Evolutionary conservation across 2,329 filamentous ascomycete species (phyloP), one percentile per base, ranked within the genome.

Genomic region (Apiospora pterosperma): DNA sequence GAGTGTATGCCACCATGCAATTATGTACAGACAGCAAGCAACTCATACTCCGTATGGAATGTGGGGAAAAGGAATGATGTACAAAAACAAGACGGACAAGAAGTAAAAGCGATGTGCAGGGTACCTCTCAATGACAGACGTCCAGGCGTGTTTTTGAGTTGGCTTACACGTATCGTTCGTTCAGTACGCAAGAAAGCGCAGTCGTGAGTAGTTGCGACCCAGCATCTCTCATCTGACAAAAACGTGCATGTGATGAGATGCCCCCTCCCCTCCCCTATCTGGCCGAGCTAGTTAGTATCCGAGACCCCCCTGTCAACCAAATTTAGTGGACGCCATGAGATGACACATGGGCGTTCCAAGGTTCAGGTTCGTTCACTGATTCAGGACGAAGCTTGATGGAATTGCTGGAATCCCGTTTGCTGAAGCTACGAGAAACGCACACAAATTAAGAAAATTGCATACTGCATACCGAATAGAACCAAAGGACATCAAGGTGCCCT

Each of bases 191-290:
- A 11, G 14, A 55, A 34, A 55, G 48, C 14, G 28, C n/a, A n/a
- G 48, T 55, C 48, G 48, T 28, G 19, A 55, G n/a, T 21, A 19
- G 48, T 34, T 34, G 28, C 48, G 44, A 31, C 25, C 44, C n/a
- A 55, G 16, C 16, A 8, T 16, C 12, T 19, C 14, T 52, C 8
- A 31, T 55, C 48, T 55, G 48, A 34, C 58, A 60, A 39, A 60
- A 39, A n/a, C 14, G 60, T 48, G 60, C 60, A 62, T 62, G 60
- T 62, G 60, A 62, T 62, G 60, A 48, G 41, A 62, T 48, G 60
- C 60, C 60, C 60, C 60, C 28, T 41, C 60, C 31, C 60, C 60
- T 28, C 60, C 60, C 31, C 60, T 41, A 60, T 36, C 36, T 60
- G 38, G 21, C 58, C 36, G 25, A 60, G 34, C 34, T 39, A 23